Conservation (phyloP, 768 basidiomycete genomes). For the Rhizopogon sp. region DNA sequence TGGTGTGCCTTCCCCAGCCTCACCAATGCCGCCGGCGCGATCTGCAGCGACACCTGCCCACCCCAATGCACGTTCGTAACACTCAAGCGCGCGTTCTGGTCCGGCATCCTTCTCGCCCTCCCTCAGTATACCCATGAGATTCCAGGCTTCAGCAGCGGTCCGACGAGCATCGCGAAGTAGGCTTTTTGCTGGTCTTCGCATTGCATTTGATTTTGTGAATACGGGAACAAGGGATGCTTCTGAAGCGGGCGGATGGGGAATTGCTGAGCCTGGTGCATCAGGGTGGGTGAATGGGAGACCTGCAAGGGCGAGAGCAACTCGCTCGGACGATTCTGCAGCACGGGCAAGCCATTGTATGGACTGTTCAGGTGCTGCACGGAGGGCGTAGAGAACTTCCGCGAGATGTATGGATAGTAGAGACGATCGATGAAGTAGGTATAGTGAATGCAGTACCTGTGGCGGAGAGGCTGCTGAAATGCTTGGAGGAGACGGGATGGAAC, state of each 20-base stretch:
- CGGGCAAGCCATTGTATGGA: slow-evolving; percentile 53
- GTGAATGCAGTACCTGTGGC: slow-evolving; percentile 55
- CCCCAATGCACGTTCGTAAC: slow-evolving; percentile 63
- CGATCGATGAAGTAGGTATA: slow-evolving; percentile 68
- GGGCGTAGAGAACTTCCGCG: slow-evolving; percentile 64
- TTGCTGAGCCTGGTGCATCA: slow-evolving; percentile 28
- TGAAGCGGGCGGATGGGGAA: slow-evolving; percentile 33
- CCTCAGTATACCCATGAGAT: slow-evolving; percentile 61
- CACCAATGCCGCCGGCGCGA: slow-evolving; percentile 28
- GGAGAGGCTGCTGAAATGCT: slow-evolving; percentile 40
- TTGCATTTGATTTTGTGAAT: slow-evolving; percentile 43
- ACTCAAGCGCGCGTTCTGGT: slow-evolving; percentile 42
- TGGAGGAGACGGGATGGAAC: slow-evolving; percentile 45
- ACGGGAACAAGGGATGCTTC: slow-evolving; percentile 35
- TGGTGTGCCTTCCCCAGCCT: slow-evolving; percentile 47
- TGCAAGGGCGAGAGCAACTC: slow-evolving; percentile 51
- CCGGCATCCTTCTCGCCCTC: slow-evolving; percentile 35
- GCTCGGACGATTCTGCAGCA: slow-evolving; percentile 66
- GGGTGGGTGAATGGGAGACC: slow-evolving; percentile 33
- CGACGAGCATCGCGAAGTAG: slow-evolving; percentile 67
- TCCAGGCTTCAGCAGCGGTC: slow-evolving; percentile 73
- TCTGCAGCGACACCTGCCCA: slow-evolving; percentile 54
- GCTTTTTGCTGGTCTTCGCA: slow-evolving; percentile 49
- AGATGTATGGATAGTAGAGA: slow-evolving; percentile 70
- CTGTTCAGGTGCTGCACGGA: slow-evolving; percentile 31